Percentiles rank a stretch among this genome's conserved stretches.
Conservation (phyloP, 345 rosid species). For the Passiflora organensis region DNA sequence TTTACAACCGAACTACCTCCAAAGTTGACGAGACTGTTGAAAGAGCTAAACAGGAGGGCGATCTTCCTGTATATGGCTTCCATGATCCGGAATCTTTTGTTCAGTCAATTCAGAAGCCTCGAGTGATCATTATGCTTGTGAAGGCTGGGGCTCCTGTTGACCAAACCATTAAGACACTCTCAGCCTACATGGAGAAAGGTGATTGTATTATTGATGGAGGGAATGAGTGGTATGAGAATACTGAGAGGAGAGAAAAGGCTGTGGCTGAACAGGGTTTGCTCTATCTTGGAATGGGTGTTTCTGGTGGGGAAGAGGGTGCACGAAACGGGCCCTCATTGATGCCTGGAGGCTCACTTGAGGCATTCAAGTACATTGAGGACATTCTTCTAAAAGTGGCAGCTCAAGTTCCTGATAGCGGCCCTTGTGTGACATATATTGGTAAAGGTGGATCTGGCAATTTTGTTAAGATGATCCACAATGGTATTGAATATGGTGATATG, state of each 20-base stretch:
- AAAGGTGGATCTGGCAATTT: slow-evolving; percentile 93
- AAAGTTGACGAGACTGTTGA: slow-evolving; percentile 89
- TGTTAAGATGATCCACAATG: slow-evolving; percentile 94
- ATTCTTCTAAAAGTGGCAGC: slow-evolving; percentile 93
- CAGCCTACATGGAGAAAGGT: slow-evolving; percentile 80
- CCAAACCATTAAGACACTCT: slow-evolving; percentile 79
- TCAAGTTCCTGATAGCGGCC: slow-evolving; percentile 89
- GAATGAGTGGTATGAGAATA: slow-evolving; percentile 96
- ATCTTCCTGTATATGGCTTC: slow-evolving; percentile 75
- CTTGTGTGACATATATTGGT: slow-evolving; percentile 85
- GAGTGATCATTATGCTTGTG: slow-evolving; percentile 91
- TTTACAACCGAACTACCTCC: slow-evolving; percentile 82
- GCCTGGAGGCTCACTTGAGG: slow-evolving; percentile 94
- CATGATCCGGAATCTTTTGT: slow-evolving; percentile 82
- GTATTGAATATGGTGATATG: slow-evolving; percentile 96
- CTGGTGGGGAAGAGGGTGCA: slow-evolving; percentile 99
- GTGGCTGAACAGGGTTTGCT: slow-evolving; percentile 63
- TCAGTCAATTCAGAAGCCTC: slow-evolving; percentile 76
- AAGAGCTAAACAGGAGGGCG: slow-evolving; percentile 80
- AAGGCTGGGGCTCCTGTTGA: slow-evolving; percentile 96
- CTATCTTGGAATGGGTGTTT: slow-evolving; percentile 97
- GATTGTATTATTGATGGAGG: slow-evolving; percentile 97
- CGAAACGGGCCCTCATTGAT: slow-evolving; percentile 86
- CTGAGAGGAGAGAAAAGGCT: slow-evolving; percentile 82
- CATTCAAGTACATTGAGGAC: slow-evolving; percentile 78